Percentiles rank a stretch among this genome's conserved stretches.
Evolutionary conservation across 2,329 filamentous ascomycete genomes (phyloP).

Genomic region (Cercospora nicotianae): DNA sequence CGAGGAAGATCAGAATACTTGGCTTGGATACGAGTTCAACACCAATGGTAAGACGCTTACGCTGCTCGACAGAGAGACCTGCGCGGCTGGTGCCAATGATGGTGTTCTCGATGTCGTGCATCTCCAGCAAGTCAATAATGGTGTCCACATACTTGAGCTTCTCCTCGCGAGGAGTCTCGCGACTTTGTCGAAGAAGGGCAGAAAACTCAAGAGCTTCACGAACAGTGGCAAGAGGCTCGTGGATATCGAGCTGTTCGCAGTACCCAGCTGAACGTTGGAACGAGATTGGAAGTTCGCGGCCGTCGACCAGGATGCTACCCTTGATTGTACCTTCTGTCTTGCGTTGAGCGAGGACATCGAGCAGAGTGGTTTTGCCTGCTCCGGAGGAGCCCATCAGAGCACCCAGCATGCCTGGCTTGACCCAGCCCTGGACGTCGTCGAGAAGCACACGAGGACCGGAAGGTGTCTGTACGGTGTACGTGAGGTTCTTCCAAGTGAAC

Average conservation of each 20-base stretch:
- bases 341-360: slow-evolving; percentile 46
- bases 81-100: slow-evolving; percentile 60
- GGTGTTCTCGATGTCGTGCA: slow-evolving; percentile 66
- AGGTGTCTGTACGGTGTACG: slow-evolving; percentile 66
- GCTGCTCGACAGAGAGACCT: slow-evolving; percentile 56
- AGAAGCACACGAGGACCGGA: slow-evolving; percentile 51
- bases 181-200: slow-evolving; percentile 62
- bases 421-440: slow-evolving; percentile 67
- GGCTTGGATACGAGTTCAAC: slow-evolving; percentile 60
- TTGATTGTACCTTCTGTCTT: slow-evolving; percentile 48
- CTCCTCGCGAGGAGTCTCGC: slow-evolving; percentile 57
- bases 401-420: slow-evolving; percentile 73
- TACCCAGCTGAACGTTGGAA: slow-evolving; percentile 58
- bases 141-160: slow-evolving; percentile 69
- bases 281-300: slow-evolving; percentile 41
- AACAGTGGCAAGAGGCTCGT: slow-evolving; percentile 66
- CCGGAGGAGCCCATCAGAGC: slow-evolving; percentile 80
- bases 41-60: slow-evolving; percentile 58
- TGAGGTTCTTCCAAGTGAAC: slow-evolving; percentile 84
- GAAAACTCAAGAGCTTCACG: slow-evolving; percentile 67
- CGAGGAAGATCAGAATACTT: slow-evolving; percentile 63
- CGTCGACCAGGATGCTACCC: slow-evolving; percentile 50
- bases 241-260: slow-evolving; percentile 66
- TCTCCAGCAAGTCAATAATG: slow-evolving; percentile 63
- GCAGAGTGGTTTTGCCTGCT: slow-evolving; percentile 44